A percentile compares a stretch with the other conserved stretches of the same genome.
Conservation (phyloP, 2,329 filamentous ascomycete genomes). For the Trichoderma pleuroti region DNA sequence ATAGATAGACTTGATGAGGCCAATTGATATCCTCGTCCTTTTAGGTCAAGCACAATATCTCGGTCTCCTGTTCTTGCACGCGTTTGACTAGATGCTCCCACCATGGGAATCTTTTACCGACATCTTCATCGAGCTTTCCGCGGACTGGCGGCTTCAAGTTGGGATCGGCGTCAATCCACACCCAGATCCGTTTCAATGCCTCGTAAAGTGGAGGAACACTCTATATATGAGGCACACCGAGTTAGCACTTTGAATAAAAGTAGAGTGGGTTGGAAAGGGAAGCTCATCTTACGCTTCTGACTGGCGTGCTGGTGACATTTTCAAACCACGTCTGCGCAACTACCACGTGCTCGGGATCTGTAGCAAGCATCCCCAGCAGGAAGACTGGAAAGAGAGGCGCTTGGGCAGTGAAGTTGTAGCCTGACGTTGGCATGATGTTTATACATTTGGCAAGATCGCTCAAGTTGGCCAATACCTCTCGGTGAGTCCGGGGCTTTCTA, state of each 20-base stretch:
- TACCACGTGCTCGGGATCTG: constrained; percentile 26
- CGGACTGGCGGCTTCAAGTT: constrained; percentile 19
- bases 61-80: constrained; percentile 32
- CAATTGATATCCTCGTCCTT: not conserved
- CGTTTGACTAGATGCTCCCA: constrained; percentile 39
- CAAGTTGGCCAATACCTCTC: constrained; percentile 32
- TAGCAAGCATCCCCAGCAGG: constrained; percentile 38
- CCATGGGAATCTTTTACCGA: constrained; percentile 35
- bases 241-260: not conserved
- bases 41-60: constrained; percentile 40
- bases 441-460: constrained; percentile 37
- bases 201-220: constrained; percentile 40
- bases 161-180: constrained; percentile 34
- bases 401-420: constrained; percentile 40
- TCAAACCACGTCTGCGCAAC: constrained; percentile 37
- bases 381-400: constrained; percentile 42
- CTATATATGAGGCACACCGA: constrained; percentile 30
- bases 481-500: constrained; percentile 38
- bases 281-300: constrained; percentile 38
- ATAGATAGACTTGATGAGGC: not conserved
- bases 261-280: not conserved
- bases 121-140: constrained; percentile 22
- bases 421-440: constrained; percentile 40
- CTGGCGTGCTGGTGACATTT: constrained; percentile 35
- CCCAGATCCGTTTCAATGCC: constrained; percentile 34